phyloP scores from a whole-genome alignment of 495 filamentous ascomycete species.

The Aspergillus olivimuriae region DNA sequence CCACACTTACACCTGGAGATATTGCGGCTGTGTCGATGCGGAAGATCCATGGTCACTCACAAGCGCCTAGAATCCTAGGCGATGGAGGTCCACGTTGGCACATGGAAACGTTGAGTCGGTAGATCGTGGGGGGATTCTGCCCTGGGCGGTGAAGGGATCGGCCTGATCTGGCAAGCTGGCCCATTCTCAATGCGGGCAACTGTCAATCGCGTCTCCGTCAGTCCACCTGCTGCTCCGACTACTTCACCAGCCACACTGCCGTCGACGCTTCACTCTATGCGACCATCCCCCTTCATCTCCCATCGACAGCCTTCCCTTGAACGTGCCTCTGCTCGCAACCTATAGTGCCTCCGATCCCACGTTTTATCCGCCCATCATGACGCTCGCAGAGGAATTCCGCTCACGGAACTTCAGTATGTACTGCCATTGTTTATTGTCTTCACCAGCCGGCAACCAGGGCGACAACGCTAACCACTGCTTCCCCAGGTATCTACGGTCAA shows the following conservation, averaged over 20 bases:
- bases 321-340: neutral
- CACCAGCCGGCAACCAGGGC: conserved; percentile 4
- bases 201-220: conserved; percentile 11
- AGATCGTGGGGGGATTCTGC: conserved; percentile 14
- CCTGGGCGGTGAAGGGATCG: conserved; percentile 20
- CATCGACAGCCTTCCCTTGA: neutral
- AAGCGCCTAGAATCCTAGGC: too few relatives aligned
- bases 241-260: neutral
- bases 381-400: conserved; percentile 67
- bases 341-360: neutral
- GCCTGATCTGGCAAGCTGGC: conserved; percentile 18
- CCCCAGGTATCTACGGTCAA: conserved; percentile 96
- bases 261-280: neutral
- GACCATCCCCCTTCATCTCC: conserved; percentile 1
- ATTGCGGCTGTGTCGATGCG: conserved; percentile 27
- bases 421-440: conserved; percentile 17
- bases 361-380: conserved; percentile 31
- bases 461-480: conserved; percentile 26
- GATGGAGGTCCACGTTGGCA: too few relatives aligned
- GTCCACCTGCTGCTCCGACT: neutral
- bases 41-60: conserved; percentile 2
- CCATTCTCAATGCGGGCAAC: conserved; percentile 12
- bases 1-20: conserved; percentile 32
- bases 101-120: neutral
- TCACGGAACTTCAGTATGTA: conserved; percentile 95